Evolutionary conservation across 257 asterid species (phyloP), one percentile per base, ranked within the genome.

Genomic region (Cordia subcordata): DNA sequence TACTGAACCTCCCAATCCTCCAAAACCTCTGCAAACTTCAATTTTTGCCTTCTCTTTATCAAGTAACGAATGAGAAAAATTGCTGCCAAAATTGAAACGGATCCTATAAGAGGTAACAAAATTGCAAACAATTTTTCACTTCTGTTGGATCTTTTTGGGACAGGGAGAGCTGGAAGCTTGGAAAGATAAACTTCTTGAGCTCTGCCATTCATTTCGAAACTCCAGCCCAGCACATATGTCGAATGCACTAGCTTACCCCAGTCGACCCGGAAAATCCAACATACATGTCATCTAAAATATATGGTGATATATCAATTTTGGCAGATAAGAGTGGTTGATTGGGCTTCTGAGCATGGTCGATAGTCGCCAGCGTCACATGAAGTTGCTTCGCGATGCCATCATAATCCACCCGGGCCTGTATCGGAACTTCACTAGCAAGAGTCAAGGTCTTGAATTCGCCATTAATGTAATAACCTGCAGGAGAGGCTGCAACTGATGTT

Each of bases 1-100:
- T 2, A 42, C 5, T 61, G 58, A 8, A 60, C 60, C 35, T 71
- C 76, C 76, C 76, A 71, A 1, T 60, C 68, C 33, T 71, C 76
- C 0, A 71, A 12, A 61, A 33, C 60, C 42, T 70, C 75, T 0
- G 70, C 57, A 13, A 42, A 60, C 40, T 70, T 70, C 16, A 4
- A 14, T 14, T 42, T 32, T 37, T 37, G 46, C 40, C 42, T n/a
- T n/a, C n/a, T n/a, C n/a, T n/a, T 47, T 59, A 5, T 15, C 14
- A n/a, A 14, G 15, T 42, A 42, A 42, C 4, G 2, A 14, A 42
- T 14, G 15, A 11, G 2, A 10, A 14, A 42, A 42, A 37, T 10
- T 4, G 40, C 18, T 1, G 22, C 42, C 0, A 27, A 14, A 27
- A 53, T 5, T 1, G 42, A 53, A 10, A 16, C 8, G 8, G 49